These are phyloP conservation scores for Candida golubevii DNA, from an alignment of 805 yeast species.

Conservation along the genomic window DNA sequence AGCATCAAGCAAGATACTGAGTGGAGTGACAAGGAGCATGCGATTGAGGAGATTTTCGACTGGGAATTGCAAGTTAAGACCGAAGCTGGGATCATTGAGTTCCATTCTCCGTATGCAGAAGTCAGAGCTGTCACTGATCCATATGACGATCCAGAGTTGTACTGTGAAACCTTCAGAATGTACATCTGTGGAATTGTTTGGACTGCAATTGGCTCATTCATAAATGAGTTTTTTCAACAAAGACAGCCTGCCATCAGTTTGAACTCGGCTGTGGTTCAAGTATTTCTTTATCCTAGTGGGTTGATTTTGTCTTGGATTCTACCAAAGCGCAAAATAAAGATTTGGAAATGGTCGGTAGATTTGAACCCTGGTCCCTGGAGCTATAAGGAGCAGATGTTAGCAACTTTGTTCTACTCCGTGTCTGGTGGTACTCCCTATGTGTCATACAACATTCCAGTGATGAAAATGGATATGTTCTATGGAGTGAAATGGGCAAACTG, in stretches of 20 bases:
- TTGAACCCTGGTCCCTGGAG: conserved; percentile 65
- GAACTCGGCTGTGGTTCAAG: conserved; percentile 14
- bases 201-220: conserved; percentile 27
- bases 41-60: conserved; percentile 16
- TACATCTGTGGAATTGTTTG: conserved; percentile 19
- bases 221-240: conserved; percentile 17
- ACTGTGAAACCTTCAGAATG: conserved; percentile 36
- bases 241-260: conserved; percentile 16
- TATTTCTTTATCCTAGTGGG: conserved; percentile 25
- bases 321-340: conserved; percentile 36
- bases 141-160: conserved; percentile 31
- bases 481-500: conserved; percentile 24
- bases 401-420: conserved; percentile 43
- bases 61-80: conserved; percentile 33
- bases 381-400: conserved; percentile 61
- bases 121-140: conserved; percentile 38
- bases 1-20: background rate
- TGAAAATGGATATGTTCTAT: conserved; percentile 25
- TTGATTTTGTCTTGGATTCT: conserved; percentile 34
- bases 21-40: conserved; percentile 2
- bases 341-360: conserved; percentile 33
- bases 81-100: conserved; percentile 35
- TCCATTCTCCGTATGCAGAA: conserved; percentile 41
- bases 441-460: conserved; percentile 25
- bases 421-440: conserved; percentile 28